These are phyloP conservation scores for Protomyces pachydermus DNA, from an alignment of 1,139 yeast genomes.

Conservation along the genomic window DNA sequence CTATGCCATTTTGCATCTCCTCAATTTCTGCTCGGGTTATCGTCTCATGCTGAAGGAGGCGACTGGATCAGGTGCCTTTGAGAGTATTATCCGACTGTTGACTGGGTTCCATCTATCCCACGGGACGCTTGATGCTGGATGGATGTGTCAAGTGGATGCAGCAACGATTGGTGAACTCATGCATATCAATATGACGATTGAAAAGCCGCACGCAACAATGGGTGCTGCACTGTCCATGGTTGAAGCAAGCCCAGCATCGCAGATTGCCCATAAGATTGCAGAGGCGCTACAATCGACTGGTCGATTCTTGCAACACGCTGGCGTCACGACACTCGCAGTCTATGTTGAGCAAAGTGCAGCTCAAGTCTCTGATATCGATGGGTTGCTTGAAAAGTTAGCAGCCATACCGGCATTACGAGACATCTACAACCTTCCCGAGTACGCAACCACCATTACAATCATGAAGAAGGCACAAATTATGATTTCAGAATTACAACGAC, in stretches of 20 bases:
- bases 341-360: background rate
- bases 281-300: conserved; percentile 13
- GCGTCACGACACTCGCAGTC: background rate
- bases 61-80: conserved; percentile 21
- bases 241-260: conserved; percentile 11
- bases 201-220: background rate
- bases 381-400: background rate
- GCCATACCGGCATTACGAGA: conserved; percentile 10
- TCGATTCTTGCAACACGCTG: background rate
- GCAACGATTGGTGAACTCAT: conserved; percentile 3
- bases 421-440: background rate
- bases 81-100: conserved; percentile 9
- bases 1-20: conserved; percentile 13
- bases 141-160: conserved; percentile 11
- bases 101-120: conserved; percentile 12
- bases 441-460: background rate
- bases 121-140: background rate
- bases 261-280: conserved; percentile 4
- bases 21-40: conserved; percentile 18
- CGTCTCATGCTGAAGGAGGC: conserved; percentile 19
- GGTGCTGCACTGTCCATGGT: background rate
- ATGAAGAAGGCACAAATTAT: conserved; percentile 22
- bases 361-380: conserved; percentile 1
- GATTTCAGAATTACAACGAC: conserved; percentile 14
- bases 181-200: conserved; percentile 4